A percentile compares a stretch with the other conserved stretches of the same genome.
Conservation (phyloP, 768 basidiomycete species). For the Naganishia antarctica region DNA sequence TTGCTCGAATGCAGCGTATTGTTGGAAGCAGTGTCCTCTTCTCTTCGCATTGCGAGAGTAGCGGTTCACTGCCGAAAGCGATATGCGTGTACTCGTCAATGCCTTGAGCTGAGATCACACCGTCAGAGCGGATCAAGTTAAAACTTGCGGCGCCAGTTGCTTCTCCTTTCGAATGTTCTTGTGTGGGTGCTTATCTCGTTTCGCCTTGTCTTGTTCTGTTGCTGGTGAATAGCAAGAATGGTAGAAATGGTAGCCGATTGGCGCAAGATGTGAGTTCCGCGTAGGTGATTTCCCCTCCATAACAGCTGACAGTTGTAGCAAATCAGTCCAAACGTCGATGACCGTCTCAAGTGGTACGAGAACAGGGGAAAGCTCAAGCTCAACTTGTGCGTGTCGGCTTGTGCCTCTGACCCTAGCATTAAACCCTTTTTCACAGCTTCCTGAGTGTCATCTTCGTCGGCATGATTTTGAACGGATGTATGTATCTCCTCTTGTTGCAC, state of each 20-base stretch:
- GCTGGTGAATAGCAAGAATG: background rate
- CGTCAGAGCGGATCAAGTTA: conserved; percentile 50
- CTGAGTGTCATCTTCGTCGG: conserved; percentile 49
- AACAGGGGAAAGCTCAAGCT: conserved; percentile 49
- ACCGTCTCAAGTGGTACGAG: conserved; percentile 44
- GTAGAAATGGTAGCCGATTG: background rate
- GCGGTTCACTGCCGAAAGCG: background rate
- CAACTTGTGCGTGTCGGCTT: conserved; percentile 46
- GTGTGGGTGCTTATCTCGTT: conserved; percentile 4
- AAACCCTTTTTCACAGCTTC: conserved; percentile 38
- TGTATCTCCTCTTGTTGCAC: conserved; percentile 15
- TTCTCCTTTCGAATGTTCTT: conserved; percentile 21
- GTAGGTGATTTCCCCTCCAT: background rate
- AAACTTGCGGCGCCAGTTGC: conserved; percentile 47
- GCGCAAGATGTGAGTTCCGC: conserved; percentile 11
- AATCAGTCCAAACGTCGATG: conserved; percentile 47
- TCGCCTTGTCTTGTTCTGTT: no score
- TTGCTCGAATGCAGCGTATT: conserved; percentile 12
- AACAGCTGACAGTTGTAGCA: background rate
- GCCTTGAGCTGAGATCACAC: conserved; percentile 50
- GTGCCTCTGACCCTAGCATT: background rate
- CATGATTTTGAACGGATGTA: conserved; percentile 50
- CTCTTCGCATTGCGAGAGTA: background rate
- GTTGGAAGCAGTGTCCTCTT: background rate
- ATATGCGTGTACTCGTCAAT: conserved; percentile 19